Percentiles rank a stretch among this genome's conserved stretches.
phyloP scores from a whole-genome alignment of 768 basidiomycete genomes.

The Russula sp. region DNA sequence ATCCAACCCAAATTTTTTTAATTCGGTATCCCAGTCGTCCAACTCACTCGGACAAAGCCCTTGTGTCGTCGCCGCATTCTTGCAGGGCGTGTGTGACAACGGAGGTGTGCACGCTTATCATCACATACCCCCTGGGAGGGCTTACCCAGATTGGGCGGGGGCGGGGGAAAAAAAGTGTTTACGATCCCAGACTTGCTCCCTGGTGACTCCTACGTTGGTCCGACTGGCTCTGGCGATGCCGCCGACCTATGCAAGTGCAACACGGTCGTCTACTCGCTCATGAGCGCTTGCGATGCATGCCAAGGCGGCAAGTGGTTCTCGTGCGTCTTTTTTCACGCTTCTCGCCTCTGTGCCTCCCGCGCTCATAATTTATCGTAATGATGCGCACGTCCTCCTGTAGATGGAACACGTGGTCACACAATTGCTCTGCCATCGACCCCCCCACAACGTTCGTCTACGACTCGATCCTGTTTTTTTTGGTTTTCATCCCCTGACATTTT shows the following conservation, averaged over 20 bases:
- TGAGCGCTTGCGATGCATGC: constrained; percentile 32
- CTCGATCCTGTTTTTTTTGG: neutral
- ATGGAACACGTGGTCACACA: neutral
- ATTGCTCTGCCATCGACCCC: constrained; percentile 1
- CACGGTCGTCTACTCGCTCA: constrained; percentile 30
- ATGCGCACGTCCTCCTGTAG: neutral
- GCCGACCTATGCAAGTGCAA: constrained; percentile 29
- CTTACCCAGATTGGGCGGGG: neutral
- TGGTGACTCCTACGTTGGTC: constrained; percentile 6
- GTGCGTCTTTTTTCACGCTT: constrained; percentile 14
- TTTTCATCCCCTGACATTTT: neutral
- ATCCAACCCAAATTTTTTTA: neutral
- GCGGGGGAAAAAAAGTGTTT: neutral
- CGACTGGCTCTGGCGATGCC: constrained; percentile 21
- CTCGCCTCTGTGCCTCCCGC: neutral
- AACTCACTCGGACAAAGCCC: constrained; percentile 10
- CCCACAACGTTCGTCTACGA: neutral
- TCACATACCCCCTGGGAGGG: neutral
- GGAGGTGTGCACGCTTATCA: constrained; percentile 1
- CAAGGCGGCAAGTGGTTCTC: constrained; percentile 19
- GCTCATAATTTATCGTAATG: neutral
- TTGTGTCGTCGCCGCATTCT: neutral
- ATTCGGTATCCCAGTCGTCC: neutral
- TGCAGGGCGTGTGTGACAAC: constrained; percentile 5
- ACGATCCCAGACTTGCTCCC: neutral